Conservation (phyloP, 2,329 filamentous ascomycete genomes). For the Pseudocercospora fuligena region DNA sequence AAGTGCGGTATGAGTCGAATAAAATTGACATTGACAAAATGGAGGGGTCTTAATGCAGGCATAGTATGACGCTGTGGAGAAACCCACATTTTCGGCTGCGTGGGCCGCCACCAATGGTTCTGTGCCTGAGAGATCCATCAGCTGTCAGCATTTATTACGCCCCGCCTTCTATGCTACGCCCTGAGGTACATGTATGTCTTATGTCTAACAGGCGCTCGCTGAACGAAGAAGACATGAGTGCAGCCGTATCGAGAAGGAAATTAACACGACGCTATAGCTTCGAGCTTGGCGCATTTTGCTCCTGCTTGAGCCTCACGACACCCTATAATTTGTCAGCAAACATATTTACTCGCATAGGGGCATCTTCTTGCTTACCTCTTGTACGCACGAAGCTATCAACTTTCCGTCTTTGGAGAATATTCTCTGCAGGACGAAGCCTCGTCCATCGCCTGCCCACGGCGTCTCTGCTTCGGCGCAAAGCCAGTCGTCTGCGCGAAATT, state of each 20-base stretch:
- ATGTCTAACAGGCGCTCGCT: background rate
- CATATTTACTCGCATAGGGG: too few relatives aligned
- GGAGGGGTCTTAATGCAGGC: background rate
- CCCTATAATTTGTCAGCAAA: slow-evolving; percentile 47
- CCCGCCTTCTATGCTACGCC: background rate
- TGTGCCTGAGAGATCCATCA: background rate
- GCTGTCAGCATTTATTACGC: background rate
- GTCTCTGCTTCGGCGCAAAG: slow-evolving; percentile 80
- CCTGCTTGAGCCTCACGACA: slow-evolving; percentile 57
- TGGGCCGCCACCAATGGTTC: background rate
- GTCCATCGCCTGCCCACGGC: slow-evolving; percentile 78
- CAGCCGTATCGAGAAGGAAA: background rate
- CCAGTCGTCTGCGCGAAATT: slow-evolving; percentile 67
- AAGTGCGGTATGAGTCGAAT: slow-evolving; percentile 13
- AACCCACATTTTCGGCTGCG: background rate
- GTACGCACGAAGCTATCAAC: slow-evolving; percentile 77
- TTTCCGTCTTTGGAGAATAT: slow-evolving; percentile 74
- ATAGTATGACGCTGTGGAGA: background rate
- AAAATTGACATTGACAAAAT: slow-evolving; percentile 1
- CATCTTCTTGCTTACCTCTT: slow-evolving; percentile 64
- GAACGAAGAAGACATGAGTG: background rate
- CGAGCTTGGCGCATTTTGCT: slow-evolving; percentile 17
- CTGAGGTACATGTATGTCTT: background rate
- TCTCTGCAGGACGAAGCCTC: slow-evolving; percentile 75
- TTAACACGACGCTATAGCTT: slow-evolving; percentile 22